A percentile compares a stretch with the other conserved stretches of the same genome.
Conservation (phyloP, 192 early-diverging fungal genomes). For the Coemansia sp. region DNA sequence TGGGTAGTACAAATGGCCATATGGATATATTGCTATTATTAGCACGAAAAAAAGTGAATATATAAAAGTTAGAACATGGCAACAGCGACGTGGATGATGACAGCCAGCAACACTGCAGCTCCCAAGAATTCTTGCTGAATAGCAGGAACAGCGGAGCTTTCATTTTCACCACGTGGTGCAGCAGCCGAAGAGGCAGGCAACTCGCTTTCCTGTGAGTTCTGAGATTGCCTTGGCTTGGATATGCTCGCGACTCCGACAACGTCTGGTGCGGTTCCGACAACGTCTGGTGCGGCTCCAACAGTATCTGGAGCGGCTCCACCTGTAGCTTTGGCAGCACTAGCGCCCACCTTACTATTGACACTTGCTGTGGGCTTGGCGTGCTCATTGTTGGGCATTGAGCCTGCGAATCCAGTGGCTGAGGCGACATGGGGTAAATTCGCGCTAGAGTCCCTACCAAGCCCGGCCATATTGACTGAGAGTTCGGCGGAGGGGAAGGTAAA, state of each 20-base stretch:
- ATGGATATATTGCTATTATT: too few relatives aligned
- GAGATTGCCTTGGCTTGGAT: neutral
- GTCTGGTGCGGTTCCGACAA: neutral
- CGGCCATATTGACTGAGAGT: constrained; percentile 36
- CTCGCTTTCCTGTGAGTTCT: neutral
- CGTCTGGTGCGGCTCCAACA: neutral
- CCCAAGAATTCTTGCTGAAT: neutral
- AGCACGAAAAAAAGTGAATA: too few relatives aligned
- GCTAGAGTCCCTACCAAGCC: constrained; percentile 5
- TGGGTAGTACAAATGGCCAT: too few relatives aligned
- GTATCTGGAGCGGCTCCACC: neutral
- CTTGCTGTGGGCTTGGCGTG: neutral
- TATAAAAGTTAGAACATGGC: neutral
- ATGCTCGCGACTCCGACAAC: neutral
- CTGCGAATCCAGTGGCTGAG: neutral
- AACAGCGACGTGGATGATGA: neutral
- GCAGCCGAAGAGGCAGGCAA: neutral
- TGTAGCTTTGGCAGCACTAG: neutral
- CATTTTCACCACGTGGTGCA: neutral
- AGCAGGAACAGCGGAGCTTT: neutral
- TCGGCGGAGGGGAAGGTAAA: constrained; percentile 48
- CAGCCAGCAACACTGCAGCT: neutral
- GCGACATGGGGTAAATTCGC: neutral
- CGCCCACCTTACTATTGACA: neutral
- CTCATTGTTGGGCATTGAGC: neutral